Evolutionary conservation across 257 asterid species (phyloP).

Genomic region (Sherardia arvensis): DNA sequence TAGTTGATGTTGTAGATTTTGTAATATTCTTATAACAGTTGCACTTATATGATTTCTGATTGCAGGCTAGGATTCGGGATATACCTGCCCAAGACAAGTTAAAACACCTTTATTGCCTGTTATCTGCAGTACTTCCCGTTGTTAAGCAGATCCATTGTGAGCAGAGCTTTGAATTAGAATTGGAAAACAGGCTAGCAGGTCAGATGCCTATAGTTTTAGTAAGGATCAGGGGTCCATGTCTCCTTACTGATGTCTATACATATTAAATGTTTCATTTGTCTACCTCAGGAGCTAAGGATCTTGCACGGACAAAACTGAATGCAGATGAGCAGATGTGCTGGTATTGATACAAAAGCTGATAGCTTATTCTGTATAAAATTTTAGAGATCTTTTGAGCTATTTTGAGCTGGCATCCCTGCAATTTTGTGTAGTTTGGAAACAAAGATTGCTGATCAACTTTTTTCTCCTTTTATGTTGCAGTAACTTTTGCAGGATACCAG

Average conservation of each 20-base stretch:
- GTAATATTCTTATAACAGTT: neutral
- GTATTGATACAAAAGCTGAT: slow-evolving; percentile 32
- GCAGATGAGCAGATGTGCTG: slow-evolving; percentile 99
- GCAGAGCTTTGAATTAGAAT: slow-evolving; percentile 82
- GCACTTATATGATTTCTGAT: slow-evolving; percentile 1
- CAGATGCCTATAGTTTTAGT: slow-evolving; percentile 21
- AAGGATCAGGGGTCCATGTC: slow-evolving; percentile 7
- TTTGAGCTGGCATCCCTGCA: neutral
- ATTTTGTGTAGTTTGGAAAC: neutral
- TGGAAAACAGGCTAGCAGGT: slow-evolving; percentile 81
- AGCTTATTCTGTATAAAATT: neutral
- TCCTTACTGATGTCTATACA: slow-evolving; percentile 3
- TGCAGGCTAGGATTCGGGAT: slow-evolving; percentile 71
- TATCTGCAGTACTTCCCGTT: slow-evolving; percentile 89
- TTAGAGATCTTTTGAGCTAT: neutral
- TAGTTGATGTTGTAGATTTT: neutral
- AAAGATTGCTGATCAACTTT: neutral
- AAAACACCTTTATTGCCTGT: slow-evolving; percentile 75
- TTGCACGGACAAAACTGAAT: slow-evolving; percentile 72
- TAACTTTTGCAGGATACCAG: slow-evolving; percentile 90
- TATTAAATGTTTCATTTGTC: slow-evolving; percentile 12
- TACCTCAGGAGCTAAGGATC: slow-evolving; percentile 77
- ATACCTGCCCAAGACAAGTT: slow-evolving; percentile 75
- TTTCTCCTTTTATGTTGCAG: slow-evolving; percentile 31
- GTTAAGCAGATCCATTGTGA: slow-evolving; percentile 66